phyloP scores from a whole-genome alignment of 257 asterid species.

The Scutellaria minor region DNA sequence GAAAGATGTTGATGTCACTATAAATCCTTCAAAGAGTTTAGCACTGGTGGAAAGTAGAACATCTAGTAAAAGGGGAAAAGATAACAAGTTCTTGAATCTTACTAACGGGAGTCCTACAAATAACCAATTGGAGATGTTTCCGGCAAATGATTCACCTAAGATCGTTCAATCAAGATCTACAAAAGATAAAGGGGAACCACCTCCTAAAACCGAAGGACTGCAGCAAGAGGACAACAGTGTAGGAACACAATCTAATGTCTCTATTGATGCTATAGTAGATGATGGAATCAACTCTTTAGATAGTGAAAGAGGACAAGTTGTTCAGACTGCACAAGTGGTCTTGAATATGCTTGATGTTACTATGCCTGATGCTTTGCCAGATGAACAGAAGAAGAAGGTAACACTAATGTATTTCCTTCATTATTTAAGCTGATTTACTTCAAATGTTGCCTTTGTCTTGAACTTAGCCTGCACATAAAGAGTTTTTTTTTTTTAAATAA shows the following conservation, averaged over 20 bases:
- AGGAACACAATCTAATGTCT: slow-evolving; percentile 36
- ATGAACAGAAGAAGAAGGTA: slow-evolving; percentile 90
- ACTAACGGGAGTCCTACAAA: slow-evolving; percentile 43
- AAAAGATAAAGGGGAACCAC: slow-evolving; percentile 39
- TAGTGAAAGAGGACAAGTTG: slow-evolving; percentile 64
- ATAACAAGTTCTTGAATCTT: slow-evolving; percentile 44
- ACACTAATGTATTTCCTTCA: slow-evolving; percentile 23
- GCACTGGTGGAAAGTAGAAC: slow-evolving; percentile 45
- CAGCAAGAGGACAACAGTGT: slow-evolving; percentile 40
- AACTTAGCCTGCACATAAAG: not conserved
- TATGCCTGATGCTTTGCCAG: slow-evolving; percentile 70
- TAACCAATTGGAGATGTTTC: slow-evolving; percentile 43
- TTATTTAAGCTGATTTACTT: slow-evolving; percentile 26
- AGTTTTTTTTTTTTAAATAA: not conserved
- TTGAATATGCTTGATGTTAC: slow-evolving; percentile 85
- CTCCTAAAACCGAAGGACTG: slow-evolving; percentile 31
- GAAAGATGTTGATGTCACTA: slow-evolving; percentile 74
- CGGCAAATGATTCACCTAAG: slow-evolving; percentile 36
- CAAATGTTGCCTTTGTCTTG: not conserved
- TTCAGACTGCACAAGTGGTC: slow-evolving; percentile 75
- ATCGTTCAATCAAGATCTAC: slow-evolving; percentile 41
- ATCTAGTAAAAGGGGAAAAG: slow-evolving; percentile 44
- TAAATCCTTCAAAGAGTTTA: slow-evolving; percentile 74
- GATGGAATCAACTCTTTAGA: slow-evolving; percentile 47
- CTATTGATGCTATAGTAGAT: slow-evolving; percentile 45